Evolutionary conservation across 352 stramenopile species (phyloP).

Genomic region (Phytophthora niederhauseri): DNA sequence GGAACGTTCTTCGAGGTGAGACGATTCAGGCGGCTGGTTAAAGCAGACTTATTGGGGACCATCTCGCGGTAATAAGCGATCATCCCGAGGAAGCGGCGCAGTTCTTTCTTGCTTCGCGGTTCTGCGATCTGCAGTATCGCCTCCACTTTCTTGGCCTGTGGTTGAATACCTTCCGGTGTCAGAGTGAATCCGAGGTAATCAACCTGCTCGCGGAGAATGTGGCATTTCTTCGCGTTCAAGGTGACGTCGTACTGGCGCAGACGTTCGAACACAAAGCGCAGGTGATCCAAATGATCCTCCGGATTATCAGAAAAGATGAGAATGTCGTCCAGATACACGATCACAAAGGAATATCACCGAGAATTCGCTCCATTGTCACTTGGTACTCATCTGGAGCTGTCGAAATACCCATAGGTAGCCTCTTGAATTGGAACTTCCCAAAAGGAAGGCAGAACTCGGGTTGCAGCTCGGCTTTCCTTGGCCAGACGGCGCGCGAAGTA

Average conservation of each 20-base stretch:
- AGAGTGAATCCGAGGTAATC: not conserved
- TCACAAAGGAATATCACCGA: too few relatives aligned
- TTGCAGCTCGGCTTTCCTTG: not conserved
- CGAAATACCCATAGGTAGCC: slow-evolving; percentile 10
- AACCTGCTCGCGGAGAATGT: slow-evolving; percentile 1
- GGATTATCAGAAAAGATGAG: too few relatives aligned
- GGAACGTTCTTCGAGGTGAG: not conserved
- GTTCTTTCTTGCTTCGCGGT: not conserved
- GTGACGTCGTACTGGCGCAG: slow-evolving; percentile 1
- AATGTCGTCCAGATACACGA: too few relatives aligned
- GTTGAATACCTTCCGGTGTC: not conserved
- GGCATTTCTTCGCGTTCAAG: slow-evolving; percentile 21
- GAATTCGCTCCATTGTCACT: slow-evolving; percentile 2
- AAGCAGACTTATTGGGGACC: too few relatives aligned
- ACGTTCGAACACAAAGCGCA: not conserved
- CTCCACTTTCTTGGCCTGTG: too few relatives aligned
- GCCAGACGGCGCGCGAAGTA: too few relatives aligned
- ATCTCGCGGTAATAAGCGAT: not conserved
- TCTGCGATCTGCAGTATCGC: too few relatives aligned
- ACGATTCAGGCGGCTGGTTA: not conserved
- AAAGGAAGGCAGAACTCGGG: slow-evolving; percentile 7
- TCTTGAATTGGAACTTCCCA: slow-evolving; percentile 5
- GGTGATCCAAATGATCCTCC: too few relatives aligned
- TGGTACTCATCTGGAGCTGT: slow-evolving; percentile 13
- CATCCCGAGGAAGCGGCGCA: slow-evolving; percentile 4